These are phyloP conservation scores for Jacaranda mimosifolia DNA, from an alignment of 257 asterid species.

Conservation along the genomic window DNA sequence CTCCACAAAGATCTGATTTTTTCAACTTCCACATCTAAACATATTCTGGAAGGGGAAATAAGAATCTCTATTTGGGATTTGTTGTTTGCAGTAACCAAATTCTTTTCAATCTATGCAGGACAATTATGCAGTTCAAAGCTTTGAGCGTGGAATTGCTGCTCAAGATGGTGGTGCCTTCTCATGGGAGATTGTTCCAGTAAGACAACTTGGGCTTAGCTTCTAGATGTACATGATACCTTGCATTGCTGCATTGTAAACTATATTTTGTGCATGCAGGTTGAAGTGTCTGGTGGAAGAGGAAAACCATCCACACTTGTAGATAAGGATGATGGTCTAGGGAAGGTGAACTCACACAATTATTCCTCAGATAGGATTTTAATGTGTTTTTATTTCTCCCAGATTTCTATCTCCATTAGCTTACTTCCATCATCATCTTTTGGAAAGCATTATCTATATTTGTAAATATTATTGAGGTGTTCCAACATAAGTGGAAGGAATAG, in stretches of 20 bases:
- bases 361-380: slow-evolving; percentile 10
- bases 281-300: slow-evolving; percentile 85
- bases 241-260: slow-evolving; percentile 10
- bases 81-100: background rate
- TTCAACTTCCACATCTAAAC: background rate
- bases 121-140: slow-evolving; percentile 75
- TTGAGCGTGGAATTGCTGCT: slow-evolving; percentile 87
- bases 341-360: slow-evolving; percentile 49
- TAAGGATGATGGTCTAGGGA: slow-evolving; percentile 80
- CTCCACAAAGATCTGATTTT: background rate
- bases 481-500: background rate
- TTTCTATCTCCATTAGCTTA: slow-evolving; percentile 10
- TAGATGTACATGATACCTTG: slow-evolving; percentile 14
- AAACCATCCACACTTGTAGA: slow-evolving; percentile 71
- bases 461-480: background rate
- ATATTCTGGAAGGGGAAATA: background rate
- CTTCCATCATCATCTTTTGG: background rate
- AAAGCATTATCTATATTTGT: background rate
- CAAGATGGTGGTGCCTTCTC: slow-evolving; percentile 65
- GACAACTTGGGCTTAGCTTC: slow-evolving; percentile 26
- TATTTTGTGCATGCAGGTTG: slow-evolving; percentile 59
- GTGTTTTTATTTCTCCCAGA: background rate
- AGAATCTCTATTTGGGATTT: background rate
- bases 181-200: slow-evolving; percentile 84
- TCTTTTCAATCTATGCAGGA: slow-evolving; percentile 53